Base-by-base conservation (phyloP, 495 filamentous ascomycete species). In the Annulohypoxylon moriforme region DNA sequence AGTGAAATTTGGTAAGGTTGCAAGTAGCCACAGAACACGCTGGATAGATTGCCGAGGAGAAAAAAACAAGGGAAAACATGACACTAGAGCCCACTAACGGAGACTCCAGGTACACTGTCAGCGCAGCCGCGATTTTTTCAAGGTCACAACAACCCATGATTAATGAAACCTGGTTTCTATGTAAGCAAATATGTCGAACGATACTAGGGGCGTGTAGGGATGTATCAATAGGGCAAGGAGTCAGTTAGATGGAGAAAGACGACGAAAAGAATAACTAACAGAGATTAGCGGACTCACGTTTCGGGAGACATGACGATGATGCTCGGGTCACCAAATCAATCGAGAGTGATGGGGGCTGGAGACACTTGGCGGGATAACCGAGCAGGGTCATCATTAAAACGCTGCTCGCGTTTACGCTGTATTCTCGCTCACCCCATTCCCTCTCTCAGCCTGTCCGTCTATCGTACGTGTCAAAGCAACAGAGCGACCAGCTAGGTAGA, bases 21-120 rank as follows among this genome's bases (percentile, higher is more conserved):
- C 67, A 71, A 69, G 70, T 70, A 75, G 67, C 75, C 75, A 74
- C 70, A 68, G 68, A 59, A 72, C 63, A 58, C 56, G 62, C 61
- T 69, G 66, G 63, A 69, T 59, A 77, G 75, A 79, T 79, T 79
- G 77, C 77, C 77, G 77, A 79, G 69, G 24, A 74, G 52, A 55
- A 73, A 71, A 68, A 50, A 66, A 70, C 47, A 52, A 52, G 59
- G 73, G 71, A 59, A 72, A 72, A 72, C 67, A 67, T 67, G 69
- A 66, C 68, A 70, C 67, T 75, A 71, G 64, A 68, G 64, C 52
- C 64, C 62, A 68, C 67, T 70, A 73, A 71, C 64, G 60, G 70
- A 52, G 13, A 9, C 25, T 57, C 68, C 38, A 73, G 68, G 73
- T 22, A 65, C 66, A 60, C 69, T 72, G 71, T 57, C 57, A 67